Evolutionary conservation across 805 yeast species (phyloP).

Genomic region (Suhomyces prunicola): DNA sequence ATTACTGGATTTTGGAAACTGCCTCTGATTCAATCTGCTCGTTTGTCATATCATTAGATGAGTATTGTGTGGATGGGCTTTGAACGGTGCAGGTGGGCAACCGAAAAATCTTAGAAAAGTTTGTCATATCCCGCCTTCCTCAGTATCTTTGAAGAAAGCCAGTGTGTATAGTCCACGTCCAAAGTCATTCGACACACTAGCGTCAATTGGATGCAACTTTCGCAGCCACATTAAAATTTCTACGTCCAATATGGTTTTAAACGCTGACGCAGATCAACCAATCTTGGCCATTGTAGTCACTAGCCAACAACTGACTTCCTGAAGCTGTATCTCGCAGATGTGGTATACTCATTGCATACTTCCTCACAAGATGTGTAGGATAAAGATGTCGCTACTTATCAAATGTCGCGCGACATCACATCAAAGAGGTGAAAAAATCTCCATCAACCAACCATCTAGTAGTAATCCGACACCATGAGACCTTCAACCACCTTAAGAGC

Average conservation of each 20-base stretch:
- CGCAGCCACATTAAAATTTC: not conserved
- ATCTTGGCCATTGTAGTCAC: no score
- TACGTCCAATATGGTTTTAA: no score
- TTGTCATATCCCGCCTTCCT: not conserved
- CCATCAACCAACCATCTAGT: conserved; percentile 12
- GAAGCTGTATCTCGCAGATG: no score
- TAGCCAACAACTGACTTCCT: no score
- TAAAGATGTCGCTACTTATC: not conserved
- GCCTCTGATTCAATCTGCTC: not conserved
- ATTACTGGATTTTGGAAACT: not conserved
- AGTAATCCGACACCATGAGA: conserved; percentile 19
- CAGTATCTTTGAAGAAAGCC: not conserved
- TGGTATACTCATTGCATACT: no score
- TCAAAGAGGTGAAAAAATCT: not conserved
- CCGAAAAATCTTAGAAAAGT: not conserved
- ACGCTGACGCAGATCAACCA: no score
- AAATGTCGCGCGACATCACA: not conserved
- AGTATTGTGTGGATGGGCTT: not conserved
- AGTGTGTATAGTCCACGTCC: not conserved
- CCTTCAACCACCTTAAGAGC: conserved; percentile 21
- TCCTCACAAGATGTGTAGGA: no score
- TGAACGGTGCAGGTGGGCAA: not conserved
- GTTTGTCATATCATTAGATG: not conserved
- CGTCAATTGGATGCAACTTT: not conserved
- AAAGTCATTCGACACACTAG: not conserved